Evolutionary conservation across 305 asterid genomes (phyloP).

Genomic region (Fraxinus sp.): DNA sequence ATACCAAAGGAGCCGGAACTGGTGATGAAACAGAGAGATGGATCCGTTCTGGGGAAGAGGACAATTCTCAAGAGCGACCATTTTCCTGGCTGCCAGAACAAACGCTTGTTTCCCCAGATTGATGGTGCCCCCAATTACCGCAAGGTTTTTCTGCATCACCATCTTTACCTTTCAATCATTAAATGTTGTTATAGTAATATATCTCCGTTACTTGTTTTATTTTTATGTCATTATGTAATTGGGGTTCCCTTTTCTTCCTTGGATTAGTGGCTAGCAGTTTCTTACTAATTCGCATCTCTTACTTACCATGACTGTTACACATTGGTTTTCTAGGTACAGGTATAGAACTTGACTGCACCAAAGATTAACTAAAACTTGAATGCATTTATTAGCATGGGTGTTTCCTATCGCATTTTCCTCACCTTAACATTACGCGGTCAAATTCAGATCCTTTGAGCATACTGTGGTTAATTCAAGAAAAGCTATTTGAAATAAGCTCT

Average conservation of each 20-base stretch:
- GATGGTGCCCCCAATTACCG: constrained; percentile 99
- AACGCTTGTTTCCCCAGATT: constrained; percentile 75
- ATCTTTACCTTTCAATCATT: neutral
- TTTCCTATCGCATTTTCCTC: neutral
- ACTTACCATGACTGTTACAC: neutral
- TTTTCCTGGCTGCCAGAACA: constrained; percentile 98
- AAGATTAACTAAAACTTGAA: neutral
- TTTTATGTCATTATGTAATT: neutral
- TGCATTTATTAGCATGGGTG: neutral
- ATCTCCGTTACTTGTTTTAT: neutral
- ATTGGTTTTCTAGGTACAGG: neutral
- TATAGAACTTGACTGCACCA: neutral
- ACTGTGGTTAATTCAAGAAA: neutral
- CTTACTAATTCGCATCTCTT: constrained; percentile 1
- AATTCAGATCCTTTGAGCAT: neutral
- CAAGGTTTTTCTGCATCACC: constrained; percentile 47
- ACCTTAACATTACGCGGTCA: neutral
- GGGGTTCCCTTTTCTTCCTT: neutral
- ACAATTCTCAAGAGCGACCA: constrained; percentile 98
- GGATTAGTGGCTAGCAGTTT: neutral
- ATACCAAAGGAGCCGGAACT: constrained; percentile 87
- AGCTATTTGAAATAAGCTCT: neutral
- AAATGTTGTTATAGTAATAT: neutral
- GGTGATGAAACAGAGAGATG: constrained; percentile 88
- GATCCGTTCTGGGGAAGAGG: constrained; percentile 95